These are phyloP conservation scores for Aureobasidium subglaciale DNA, from an alignment of 2,329 filamentous ascomycete species.

Conservation along the genomic window DNA sequence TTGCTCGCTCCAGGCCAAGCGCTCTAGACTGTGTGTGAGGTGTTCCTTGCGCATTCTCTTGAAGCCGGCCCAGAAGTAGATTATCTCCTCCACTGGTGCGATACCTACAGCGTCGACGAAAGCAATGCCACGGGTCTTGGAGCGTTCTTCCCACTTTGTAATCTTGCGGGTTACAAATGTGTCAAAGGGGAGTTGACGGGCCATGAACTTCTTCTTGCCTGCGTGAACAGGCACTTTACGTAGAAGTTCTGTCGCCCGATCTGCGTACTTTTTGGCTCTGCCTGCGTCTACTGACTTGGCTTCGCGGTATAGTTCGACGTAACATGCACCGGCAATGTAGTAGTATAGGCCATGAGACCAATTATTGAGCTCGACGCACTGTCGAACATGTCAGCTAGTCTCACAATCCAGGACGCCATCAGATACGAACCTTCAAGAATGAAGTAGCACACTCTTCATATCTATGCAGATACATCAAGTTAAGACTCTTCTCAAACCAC, in stretches of 20 bases:
- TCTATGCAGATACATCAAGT: slow-evolving; percentile 70
- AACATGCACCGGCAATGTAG: slow-evolving; percentile 72
- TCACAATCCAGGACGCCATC: neutral
- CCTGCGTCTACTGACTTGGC: slow-evolving; percentile 37
- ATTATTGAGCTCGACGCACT: slow-evolving; percentile 71
- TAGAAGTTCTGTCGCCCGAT: slow-evolving; percentile 59
- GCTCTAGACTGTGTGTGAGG: slow-evolving; percentile 49
- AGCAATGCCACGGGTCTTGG: slow-evolving; percentile 58
- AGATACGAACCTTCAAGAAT: slow-evolving; percentile 54
- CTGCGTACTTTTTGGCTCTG: slow-evolving; percentile 28
- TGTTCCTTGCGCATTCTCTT: slow-evolving; percentile 67
- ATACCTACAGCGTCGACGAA: slow-evolving; percentile 75
- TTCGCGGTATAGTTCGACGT: slow-evolving; percentile 74
- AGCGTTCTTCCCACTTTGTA: slow-evolving; percentile 76
- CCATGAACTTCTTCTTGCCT: slow-evolving; percentile 86
- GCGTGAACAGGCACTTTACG: slow-evolving; percentile 64
- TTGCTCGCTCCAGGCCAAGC: slow-evolving; percentile 41
- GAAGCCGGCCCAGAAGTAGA: slow-evolving; percentile 85
- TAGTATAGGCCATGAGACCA: slow-evolving; percentile 90
- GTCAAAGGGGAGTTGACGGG: slow-evolving; percentile 82
- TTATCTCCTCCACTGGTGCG: slow-evolving; percentile 81
- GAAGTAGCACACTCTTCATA: slow-evolving; percentile 66
- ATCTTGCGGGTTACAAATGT: slow-evolving; percentile 77
- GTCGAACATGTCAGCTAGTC: slow-evolving; percentile 22
- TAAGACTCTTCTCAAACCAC: slow-evolving; percentile 75